These are phyloP conservation scores for Brettanomyces sp. DNA, from an alignment of 805 yeast species.

Conservation along the genomic window DNA sequence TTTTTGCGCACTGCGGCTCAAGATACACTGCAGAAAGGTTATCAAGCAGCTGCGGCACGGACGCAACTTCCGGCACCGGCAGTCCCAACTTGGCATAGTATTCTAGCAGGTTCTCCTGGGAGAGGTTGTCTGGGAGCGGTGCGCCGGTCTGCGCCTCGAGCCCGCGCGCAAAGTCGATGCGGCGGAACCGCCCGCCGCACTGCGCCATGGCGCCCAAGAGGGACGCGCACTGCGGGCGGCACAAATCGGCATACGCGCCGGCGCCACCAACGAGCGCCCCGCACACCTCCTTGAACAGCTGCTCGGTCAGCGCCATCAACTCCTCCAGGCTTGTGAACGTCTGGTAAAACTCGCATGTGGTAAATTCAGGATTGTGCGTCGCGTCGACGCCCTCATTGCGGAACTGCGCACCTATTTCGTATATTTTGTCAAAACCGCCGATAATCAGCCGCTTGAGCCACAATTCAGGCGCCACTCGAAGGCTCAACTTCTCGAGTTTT, in stretches of 20 bases:
- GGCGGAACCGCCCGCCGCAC: constrained; percentile 24
- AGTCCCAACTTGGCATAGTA: constrained; percentile 32
- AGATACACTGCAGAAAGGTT: constrained; percentile 48
- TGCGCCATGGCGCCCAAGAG: constrained; percentile 7
- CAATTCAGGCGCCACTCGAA: constrained; percentile 90
- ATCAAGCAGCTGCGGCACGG: constrained; percentile 58
- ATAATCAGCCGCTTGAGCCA: constrained; percentile 83
- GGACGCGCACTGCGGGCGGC: constrained; percentile 17
- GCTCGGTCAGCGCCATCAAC: constrained; percentile 56
- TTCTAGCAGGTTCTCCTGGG: constrained; percentile 29
- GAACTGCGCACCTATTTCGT: constrained; percentile 77
- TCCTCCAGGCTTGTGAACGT: constrained; percentile 59
- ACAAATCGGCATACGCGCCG: constrained; percentile 4
- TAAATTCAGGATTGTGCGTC: constrained; percentile 91
- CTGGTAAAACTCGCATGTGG: constrained; percentile 83
- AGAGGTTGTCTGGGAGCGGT: constrained; percentile 36
- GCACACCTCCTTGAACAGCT: constrained; percentile 37
- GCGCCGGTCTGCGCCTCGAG: constrained; percentile 46
- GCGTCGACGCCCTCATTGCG: constrained; percentile 90
- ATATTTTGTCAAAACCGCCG: constrained; percentile 79
- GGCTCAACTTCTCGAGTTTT: constrained; percentile 31
- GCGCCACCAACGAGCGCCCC: constrained; percentile 18
- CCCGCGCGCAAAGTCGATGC: constrained; percentile 58
- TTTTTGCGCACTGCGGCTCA: constrained; percentile 49
- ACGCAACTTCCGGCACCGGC: constrained; percentile 27